Evolutionary conservation across 306 rosid genomes (phyloP).

Genomic region (Cicer cuneatum): DNA sequence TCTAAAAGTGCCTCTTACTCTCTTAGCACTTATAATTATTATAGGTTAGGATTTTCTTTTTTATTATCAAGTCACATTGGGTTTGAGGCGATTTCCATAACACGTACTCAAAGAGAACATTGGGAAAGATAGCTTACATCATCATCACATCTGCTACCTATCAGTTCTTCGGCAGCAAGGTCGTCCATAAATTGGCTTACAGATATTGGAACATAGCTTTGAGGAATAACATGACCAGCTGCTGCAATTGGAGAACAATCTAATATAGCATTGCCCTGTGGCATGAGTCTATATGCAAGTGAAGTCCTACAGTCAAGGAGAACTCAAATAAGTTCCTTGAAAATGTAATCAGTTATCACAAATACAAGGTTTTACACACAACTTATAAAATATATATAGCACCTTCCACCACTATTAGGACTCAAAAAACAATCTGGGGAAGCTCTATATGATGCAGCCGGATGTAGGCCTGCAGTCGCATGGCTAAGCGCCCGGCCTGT

Average conservation of each 20-base stretch:
- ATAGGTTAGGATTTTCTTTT: conserved; percentile 33
- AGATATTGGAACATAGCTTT: conserved; percentile 86
- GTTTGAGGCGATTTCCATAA: conserved; percentile 19
- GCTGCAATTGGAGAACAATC: conserved; percentile 96
- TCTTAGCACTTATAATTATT: conserved; percentile 9
- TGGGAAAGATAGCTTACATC: conserved; percentile 63
- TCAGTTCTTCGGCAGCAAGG: conserved; percentile 88
- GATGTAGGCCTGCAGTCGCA: conserved; percentile 89
- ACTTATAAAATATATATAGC: conserved; percentile 2
- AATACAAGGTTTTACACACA: conserved; percentile 18
- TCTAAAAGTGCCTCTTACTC: conserved; percentile 38
- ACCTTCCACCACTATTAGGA: conserved; percentile 79
- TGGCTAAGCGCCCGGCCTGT: conserved; percentile 96
- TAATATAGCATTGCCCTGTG: conserved; percentile 85
- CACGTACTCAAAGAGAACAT: conserved; percentile 26
- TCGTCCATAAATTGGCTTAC: conserved; percentile 99
- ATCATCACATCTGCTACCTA: conserved; percentile 67
- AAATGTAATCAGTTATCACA: conserved; percentile 35
- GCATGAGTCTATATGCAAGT: conserved; percentile 95
- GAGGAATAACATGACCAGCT: conserved; percentile 95
- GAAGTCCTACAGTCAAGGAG: conserved; percentile 81
- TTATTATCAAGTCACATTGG: conserved; percentile 12
- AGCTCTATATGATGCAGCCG: conserved; percentile 83
- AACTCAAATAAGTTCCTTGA: conserved; percentile 47
- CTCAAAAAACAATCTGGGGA: conserved; percentile 63